phyloP scores from a whole-genome alignment of 78 protist species.

The Goniomonas avonlea region DNA sequence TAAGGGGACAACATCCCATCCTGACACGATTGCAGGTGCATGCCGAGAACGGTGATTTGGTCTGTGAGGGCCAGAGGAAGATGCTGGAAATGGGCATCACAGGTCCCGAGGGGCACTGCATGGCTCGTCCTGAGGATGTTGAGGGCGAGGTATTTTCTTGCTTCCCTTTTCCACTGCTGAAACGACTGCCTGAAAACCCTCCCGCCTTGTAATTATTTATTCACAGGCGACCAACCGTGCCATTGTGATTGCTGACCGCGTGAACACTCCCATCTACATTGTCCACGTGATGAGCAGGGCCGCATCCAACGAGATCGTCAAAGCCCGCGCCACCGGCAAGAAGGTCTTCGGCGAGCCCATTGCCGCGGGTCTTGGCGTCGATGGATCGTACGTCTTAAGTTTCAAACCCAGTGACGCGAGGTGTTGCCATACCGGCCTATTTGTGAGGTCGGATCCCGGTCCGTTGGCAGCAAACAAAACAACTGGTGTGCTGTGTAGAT shows the following conservation, averaged over 20 bases:
- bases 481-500: too few species aligned
- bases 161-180: background rate
- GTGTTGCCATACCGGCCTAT: background rate
- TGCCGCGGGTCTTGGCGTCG: slow-evolving; percentile 72
- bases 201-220: background rate
- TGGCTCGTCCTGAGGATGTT: slow-evolving; percentile 65
- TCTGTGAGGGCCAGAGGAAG: slow-evolving; percentile 45
- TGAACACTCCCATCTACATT: slow-evolving; percentile 44
- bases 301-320: slow-evolving; percentile 57
- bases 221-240: slow-evolving; percentile 70
- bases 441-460: background rate
- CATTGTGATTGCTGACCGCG: slow-evolving; percentile 59
- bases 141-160: too few species aligned
- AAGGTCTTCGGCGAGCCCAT: slow-evolving; percentile 70
- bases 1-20: too few species aligned
- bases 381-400: slow-evolving; percentile 33
- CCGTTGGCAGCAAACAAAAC: background rate
- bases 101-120: slow-evolving; percentile 77
- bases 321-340: slow-evolving; percentile 44
- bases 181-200: background rate
- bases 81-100: slow-evolving; percentile 61
- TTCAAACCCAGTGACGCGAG: background rate
- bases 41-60: slow-evolving; percentile 82
- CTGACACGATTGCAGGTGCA: too few species aligned
- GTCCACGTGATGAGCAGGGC: slow-evolving; percentile 59